phyloP scores from a whole-genome alignment of 2,329 filamentous ascomycete species.

The Paracamarosporium sp. region DNA sequence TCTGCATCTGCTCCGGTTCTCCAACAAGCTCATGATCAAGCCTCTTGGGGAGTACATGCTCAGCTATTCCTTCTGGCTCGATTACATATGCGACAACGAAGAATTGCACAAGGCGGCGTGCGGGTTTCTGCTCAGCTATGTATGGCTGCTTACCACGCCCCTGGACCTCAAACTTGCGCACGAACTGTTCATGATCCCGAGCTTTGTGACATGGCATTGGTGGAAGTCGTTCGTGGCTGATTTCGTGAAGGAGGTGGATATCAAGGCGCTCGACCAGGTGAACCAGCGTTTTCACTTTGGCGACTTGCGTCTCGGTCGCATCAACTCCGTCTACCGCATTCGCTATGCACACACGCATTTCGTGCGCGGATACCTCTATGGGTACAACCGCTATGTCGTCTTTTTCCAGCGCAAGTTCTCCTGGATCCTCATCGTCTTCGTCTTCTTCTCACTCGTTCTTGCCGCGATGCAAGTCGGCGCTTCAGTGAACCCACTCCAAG shows the following conservation, averaged over 20 bases:
- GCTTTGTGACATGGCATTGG: constrained; percentile 40
- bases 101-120: constrained; percentile 33
- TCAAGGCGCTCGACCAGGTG: constrained; percentile 42
- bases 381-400: constrained; percentile 47
- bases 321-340: constrained; percentile 45
- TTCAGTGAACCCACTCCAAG: constrained; percentile 29
- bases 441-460: constrained; percentile 45
- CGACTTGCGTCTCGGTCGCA: constrained; percentile 41
- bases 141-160: constrained; percentile 43
- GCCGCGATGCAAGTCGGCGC: constrained; percentile 48
- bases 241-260: constrained; percentile 33
- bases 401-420: constrained; percentile 48
- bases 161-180: constrained; percentile 43
- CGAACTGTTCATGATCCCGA: constrained; percentile 34
- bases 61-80: constrained; percentile 36
- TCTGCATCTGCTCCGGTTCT: constrained; percentile 44
- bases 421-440: constrained; percentile 46
- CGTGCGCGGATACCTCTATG: constrained; percentile 47
- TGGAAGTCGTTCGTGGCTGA: constrained; percentile 42
- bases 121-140: constrained; percentile 42
- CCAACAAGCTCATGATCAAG: constrained; percentile 38
- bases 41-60: constrained; percentile 43
- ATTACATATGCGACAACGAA: constrained; percentile 26
- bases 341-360: constrained; percentile 42
- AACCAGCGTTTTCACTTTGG: constrained; percentile 47